Evolutionary conservation across 371 early-diverging fungal genomes (phyloP).

Genomic region (Zancudomyces culisetae): DNA sequence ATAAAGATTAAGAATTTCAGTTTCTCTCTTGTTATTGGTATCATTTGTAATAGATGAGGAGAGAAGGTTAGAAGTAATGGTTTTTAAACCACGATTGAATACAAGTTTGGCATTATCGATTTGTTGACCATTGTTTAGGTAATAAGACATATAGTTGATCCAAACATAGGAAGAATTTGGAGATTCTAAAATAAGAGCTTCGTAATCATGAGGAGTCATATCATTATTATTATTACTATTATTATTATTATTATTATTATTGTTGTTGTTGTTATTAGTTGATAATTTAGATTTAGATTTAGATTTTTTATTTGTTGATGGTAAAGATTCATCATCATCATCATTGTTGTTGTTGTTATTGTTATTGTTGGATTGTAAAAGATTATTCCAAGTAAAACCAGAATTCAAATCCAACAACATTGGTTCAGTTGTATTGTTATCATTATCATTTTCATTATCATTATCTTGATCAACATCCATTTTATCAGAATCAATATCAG

Average conservation of each 20-base stretch:
- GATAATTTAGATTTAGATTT: conserved; percentile 21
- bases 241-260: conserved; percentile 27
- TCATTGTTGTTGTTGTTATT: no score
- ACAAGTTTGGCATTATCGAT: conserved; percentile 78
- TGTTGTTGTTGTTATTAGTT: conserved; percentile 14
- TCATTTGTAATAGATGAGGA: no score
- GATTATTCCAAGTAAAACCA: background rate
- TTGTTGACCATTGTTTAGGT: conserved; percentile 71
- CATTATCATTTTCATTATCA: conserved; percentile 15
- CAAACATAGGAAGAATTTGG: conserved; percentile 91
- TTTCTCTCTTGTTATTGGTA: conserved; percentile 84
- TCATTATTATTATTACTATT: conserved; percentile 27
- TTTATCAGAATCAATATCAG: conserved; percentile 20
- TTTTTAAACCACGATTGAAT: conserved; percentile 80
- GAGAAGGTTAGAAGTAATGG: conserved; percentile 78
- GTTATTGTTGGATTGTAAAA: background rate
- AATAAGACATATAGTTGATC: conserved; percentile 97
- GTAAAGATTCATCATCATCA: no score
- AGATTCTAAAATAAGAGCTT: conserved; percentile 73
- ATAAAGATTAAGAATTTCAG: conserved; percentile 90
- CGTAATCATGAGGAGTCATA: conserved; percentile 47
- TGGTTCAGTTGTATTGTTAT: conserved; percentile 4
- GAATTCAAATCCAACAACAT: background rate
- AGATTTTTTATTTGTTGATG: conserved; percentile 7
- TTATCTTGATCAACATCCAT: conserved; percentile 15